Evolutionary conservation across 2,329 filamentous ascomycete genomes (phyloP).

Genomic region (Botrytis deweyae): DNA sequence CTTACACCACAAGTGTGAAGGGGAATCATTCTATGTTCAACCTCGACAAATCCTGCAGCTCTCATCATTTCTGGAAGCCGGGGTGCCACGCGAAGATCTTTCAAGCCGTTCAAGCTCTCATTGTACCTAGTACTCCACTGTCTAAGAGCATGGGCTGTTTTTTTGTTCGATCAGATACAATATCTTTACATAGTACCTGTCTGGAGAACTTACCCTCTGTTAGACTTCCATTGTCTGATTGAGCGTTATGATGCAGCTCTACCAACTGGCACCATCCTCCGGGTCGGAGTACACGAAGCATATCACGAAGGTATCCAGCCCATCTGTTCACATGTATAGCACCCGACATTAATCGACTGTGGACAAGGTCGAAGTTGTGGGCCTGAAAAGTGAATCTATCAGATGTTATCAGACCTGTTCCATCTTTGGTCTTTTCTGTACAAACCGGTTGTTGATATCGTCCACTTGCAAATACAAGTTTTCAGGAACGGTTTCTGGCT

Average conservation of each 20-base stretch:
- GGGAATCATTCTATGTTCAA: conserved; percentile 64
- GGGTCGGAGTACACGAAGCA: conserved; percentile 67
- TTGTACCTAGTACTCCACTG: conserved; percentile 68
- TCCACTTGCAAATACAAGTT: conserved; percentile 65
- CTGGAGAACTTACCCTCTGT: conserved; percentile 51
- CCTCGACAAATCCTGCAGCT: conserved; percentile 61
- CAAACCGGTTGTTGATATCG: conserved; percentile 65
- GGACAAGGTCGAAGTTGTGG: conserved; percentile 77
- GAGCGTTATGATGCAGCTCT: conserved; percentile 82
- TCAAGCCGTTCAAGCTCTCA: conserved; percentile 59
- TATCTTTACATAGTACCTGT: neutral
- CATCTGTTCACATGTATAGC: conserved; percentile 55
- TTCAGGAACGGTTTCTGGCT: conserved; percentile 60
- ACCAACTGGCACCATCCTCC: conserved; percentile 86
- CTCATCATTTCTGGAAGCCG: conserved; percentile 46
- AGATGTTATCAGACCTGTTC: conserved; percentile 8
- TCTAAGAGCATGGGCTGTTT: conserved; percentile 57
- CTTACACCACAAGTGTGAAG: conserved; percentile 60
- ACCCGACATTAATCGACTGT: conserved; percentile 50
- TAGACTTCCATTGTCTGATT: conserved; percentile 81
- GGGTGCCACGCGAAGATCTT: conserved; percentile 65
- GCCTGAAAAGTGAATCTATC: conserved; percentile 63
- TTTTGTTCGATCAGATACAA: conserved; percentile 2
- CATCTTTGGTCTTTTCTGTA: neutral
- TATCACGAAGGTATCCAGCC: conserved; percentile 73